Evolutionary conservation across 192 early-diverging fungal genomes (phyloP).

Genomic region (Oehlia diaphana): DNA sequence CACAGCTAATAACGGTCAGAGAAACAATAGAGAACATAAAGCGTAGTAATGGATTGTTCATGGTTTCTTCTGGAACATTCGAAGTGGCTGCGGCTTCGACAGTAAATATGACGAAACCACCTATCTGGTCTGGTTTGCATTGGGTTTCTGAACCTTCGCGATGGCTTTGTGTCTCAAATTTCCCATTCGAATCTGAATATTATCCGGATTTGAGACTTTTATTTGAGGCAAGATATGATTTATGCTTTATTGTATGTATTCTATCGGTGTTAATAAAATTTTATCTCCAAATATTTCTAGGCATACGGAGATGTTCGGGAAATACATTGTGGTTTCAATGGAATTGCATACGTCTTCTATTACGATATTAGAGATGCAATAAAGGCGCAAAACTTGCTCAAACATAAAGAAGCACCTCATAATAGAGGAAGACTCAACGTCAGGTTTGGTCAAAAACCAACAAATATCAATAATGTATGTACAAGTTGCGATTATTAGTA

Average conservation of each 20-base stretch:
- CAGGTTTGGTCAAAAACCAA: not conserved
- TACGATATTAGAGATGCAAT: slow-evolving; percentile 24
- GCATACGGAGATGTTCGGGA: slow-evolving; percentile 1
- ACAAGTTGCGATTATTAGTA: not conserved
- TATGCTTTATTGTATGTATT: not conserved
- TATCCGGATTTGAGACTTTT: not conserved
- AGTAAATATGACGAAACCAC: not conserved
- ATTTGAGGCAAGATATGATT: not conserved
- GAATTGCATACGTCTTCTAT: slow-evolving; percentile 13
- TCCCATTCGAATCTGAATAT: not conserved
- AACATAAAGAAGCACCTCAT: not conserved
- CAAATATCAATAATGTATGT: not conserved
- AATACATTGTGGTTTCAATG: slow-evolving; percentile 2
- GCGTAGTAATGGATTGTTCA: not conserved
- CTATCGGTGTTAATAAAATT: not conserved
- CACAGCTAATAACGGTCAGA: not conserved
- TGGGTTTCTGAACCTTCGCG: slow-evolving; percentile 13
- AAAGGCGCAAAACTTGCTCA: not conserved
- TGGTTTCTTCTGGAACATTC: not conserved
- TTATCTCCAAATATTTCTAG: not conserved
- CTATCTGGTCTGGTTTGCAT: not conserved
- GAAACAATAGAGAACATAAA: not conserved
- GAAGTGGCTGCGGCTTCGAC: not conserved
- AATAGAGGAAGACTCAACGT: not conserved
- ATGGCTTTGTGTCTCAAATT: slow-evolving; percentile 11